phyloP scores from a whole-genome alignment of 257 asterid genomes.

The Ilex aquifolium region DNA sequence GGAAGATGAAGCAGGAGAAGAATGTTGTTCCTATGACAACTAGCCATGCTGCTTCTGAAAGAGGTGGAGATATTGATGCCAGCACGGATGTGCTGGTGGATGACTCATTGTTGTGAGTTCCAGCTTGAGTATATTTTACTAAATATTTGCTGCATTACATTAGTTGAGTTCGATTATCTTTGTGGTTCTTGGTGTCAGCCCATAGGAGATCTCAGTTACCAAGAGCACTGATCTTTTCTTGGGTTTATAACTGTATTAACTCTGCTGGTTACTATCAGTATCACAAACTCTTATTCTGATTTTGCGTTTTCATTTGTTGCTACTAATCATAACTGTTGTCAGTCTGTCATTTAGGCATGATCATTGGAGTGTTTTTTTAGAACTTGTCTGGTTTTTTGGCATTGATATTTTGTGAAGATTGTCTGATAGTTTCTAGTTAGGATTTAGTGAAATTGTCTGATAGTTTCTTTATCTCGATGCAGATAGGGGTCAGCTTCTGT shows the following conservation, averaged over 20 bases:
- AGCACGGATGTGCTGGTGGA: conserved; percentile 84
- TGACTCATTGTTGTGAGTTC: conserved; percentile 81
- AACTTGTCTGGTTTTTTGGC: not conserved
- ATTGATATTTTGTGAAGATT: not conserved
- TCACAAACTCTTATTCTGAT: too few species aligned
- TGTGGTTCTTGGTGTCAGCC: not conserved
- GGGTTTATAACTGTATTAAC: too few species aligned
- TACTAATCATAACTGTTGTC: not conserved
- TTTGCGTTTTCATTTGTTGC: not conserved
- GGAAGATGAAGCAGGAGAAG: conserved; percentile 99
- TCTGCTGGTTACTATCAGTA: too few species aligned
- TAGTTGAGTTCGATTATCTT: conserved; percentile 9
- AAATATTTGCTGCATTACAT: not conserved
- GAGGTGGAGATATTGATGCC: conserved; percentile 95
- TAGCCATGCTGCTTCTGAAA: conserved; percentile 89
- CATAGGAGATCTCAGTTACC: too few species aligned
- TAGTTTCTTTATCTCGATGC: not conserved
- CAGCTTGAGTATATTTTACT: conserved; percentile 3
- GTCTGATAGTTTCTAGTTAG: not conserved
- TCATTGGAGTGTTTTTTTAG: not conserved
- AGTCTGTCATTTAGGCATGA: not conserved
- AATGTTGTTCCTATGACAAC: conserved; percentile 69
- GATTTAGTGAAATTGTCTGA: too few species aligned
- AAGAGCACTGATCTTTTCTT: too few species aligned
- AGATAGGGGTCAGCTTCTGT: not conserved